Percentiles rank a stretch among this genome's conserved stretches.
phyloP scores from a whole-genome alignment of 2,329 filamentous ascomycete genomes.

The Botryotinia calthae region DNA sequence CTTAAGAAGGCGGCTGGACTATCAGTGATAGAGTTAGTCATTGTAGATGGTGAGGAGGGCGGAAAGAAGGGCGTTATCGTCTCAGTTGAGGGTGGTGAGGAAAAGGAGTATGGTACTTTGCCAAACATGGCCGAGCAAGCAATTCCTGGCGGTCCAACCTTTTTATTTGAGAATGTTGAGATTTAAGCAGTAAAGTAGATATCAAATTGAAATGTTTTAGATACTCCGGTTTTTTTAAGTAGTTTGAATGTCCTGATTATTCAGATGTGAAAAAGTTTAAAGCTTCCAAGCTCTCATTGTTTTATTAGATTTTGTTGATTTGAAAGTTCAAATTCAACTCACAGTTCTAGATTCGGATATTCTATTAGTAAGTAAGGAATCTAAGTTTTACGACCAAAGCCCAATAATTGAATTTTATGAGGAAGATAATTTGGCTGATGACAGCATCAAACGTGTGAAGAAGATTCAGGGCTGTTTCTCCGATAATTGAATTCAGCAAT shows the following conservation, averaged over 20 bases:
- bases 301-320: background rate
- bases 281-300: background rate
- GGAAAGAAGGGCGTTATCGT: slow-evolving; percentile 61
- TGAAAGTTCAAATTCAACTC: background rate
- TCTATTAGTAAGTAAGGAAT: background rate
- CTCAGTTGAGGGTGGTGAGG: slow-evolving; percentile 51
- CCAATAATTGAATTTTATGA: background rate
- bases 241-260: background rate
- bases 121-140: slow-evolving; percentile 66
- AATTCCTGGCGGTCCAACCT: slow-evolving; percentile 78
- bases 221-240: background rate
- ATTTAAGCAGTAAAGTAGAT: background rate
- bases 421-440: background rate
- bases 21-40: slow-evolving; percentile 68
- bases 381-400: background rate
- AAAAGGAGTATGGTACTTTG: slow-evolving; percentile 57
- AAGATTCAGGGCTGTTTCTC: background rate
- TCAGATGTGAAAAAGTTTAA: background rate
- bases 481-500: background rate
- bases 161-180: slow-evolving; percentile 78
- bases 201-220: background rate
- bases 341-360: background rate
- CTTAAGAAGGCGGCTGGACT: slow-evolving; percentile 75
- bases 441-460: background rate
- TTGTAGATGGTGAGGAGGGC: slow-evolving; percentile 65